Conservation (phyloP, 2,329 filamentous ascomycete genomes). For the Epichloe baconii region DNA sequence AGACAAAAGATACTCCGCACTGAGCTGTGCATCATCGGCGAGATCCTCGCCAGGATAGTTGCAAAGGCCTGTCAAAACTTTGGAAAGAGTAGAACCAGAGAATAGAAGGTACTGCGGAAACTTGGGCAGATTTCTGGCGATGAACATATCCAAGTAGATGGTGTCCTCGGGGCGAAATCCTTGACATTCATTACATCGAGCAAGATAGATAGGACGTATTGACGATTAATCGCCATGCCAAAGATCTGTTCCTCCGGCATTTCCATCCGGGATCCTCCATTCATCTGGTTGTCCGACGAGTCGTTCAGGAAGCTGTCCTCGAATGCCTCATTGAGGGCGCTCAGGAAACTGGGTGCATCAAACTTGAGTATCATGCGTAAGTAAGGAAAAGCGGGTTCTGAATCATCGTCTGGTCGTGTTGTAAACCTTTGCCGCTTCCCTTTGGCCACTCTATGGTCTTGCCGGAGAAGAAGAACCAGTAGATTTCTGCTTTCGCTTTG, state of each 20-base stretch:
- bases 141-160: slow-evolving; percentile 97
- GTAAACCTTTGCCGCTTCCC: slow-evolving; percentile 45
- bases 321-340: slow-evolving; percentile 91
- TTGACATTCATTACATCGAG: slow-evolving; percentile 75
- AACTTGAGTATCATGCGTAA: slow-evolving; percentile 75
- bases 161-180: slow-evolving; percentile 70
- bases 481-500: slow-evolving; percentile 75
- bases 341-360: slow-evolving; percentile 84
- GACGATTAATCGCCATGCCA: slow-evolving; percentile 65
- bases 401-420: slow-evolving; percentile 40
- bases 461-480: slow-evolving; percentile 87
- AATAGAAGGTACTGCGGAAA: slow-evolving; percentile 92
- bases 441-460: slow-evolving; percentile 64
- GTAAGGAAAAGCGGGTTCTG: slow-evolving; percentile 72
- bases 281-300: slow-evolving; percentile 47
- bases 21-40: slow-evolving; percentile 90
- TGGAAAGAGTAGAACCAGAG: slow-evolving; percentile 71
- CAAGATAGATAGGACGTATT: slow-evolving; percentile 84
- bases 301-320: slow-evolving; percentile 91
- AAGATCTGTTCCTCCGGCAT: slow-evolving; percentile 54
- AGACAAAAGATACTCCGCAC: slow-evolving; percentile 86
- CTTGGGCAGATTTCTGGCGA: slow-evolving; percentile 88
- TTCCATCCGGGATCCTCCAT: slow-evolving; percentile 35
- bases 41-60: slow-evolving; percentile 69
- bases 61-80: slow-evolving; percentile 71